Evolutionary conservation across 2,329 filamentous ascomycete species (phyloP).

Genomic region (Alternaria solani): DNA sequence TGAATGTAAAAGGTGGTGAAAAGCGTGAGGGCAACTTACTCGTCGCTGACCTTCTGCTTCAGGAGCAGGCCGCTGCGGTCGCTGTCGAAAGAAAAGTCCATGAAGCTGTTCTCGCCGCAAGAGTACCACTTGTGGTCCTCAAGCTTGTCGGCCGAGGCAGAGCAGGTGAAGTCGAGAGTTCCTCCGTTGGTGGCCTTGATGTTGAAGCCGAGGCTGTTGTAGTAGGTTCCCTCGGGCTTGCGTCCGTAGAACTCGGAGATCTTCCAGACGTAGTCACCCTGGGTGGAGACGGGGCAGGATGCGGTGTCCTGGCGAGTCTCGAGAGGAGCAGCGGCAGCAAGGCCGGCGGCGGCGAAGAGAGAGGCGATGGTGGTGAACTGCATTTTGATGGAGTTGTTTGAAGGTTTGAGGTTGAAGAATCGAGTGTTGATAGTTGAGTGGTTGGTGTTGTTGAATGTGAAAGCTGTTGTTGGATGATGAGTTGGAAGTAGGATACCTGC

Average conservation of each 20-base stretch:
- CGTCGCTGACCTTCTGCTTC: constrained; percentile 20
- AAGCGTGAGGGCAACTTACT: constrained; percentile 10
- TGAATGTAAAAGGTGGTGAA: not conserved
- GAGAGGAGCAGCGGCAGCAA: constrained; percentile 23
- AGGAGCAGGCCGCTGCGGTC: constrained; percentile 26
- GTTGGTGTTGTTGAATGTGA: constrained; percentile 3
- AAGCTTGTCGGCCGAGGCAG: constrained; percentile 2
- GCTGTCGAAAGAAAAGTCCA: constrained; percentile 23
- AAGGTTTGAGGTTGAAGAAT: not conserved
- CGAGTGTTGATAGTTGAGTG: not conserved
- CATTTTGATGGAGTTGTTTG: constrained; percentile 18
- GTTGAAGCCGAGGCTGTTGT: constrained; percentile 27
- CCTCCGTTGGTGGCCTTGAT: constrained; percentile 25
- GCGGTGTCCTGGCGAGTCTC: constrained; percentile 13
- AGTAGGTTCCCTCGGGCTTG: constrained; percentile 29
- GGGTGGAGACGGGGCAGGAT: constrained; percentile 12
- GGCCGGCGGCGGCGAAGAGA: constrained; percentile 22
- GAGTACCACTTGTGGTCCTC: constrained; percentile 21
- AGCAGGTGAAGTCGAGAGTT: constrained; percentile 22
- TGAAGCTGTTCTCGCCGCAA: constrained; percentile 23
- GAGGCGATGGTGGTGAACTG: constrained; percentile 28
- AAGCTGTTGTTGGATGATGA: constrained; percentile 12
- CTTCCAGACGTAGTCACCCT: constrained; percentile 33
- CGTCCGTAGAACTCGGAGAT: constrained; percentile 27
- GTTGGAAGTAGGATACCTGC: not conserved